Evolutionary conservation across 1,284 basidiomycete genomes (phyloP).

Genomic region (Boletus mariae): DNA sequence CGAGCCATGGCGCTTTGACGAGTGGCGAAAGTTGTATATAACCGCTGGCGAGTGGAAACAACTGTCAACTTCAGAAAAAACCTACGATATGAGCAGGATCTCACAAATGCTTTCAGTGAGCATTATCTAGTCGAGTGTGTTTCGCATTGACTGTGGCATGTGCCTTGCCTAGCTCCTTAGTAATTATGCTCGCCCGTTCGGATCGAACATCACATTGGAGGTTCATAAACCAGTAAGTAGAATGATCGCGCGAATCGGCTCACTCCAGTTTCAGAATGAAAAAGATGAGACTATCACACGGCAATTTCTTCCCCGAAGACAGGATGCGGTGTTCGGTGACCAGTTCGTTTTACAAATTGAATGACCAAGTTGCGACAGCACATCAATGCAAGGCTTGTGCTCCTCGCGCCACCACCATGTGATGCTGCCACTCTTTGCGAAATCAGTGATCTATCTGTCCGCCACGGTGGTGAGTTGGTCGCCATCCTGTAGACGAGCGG

Average conservation of each 20-base stretch:
- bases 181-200: conserved; percentile 17
- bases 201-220: conserved; percentile 11
- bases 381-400: conserved; percentile 26
- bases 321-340: conserved; percentile 29
- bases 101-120: conserved; percentile 32
- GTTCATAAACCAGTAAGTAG: conserved; percentile 14
- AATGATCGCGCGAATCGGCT: conserved; percentile 6
- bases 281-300: conserved; percentile 22
- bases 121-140: not conserved
- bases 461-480: conserved; percentile 24
- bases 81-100: conserved; percentile 31
- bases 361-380: conserved; percentile 12
- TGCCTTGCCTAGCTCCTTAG: conserved; percentile 22
- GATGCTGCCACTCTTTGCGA: conserved; percentile 29
- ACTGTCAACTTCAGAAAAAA: not conserved
- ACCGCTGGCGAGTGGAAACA: not conserved
- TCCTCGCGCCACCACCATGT: conserved; percentile 27
- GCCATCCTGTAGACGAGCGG: not conserved
- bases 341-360: conserved; percentile 30
- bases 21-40: not conserved
- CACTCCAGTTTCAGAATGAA: conserved; percentile 14
- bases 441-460: conserved; percentile 33
- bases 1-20: not conserved
- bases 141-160: conserved; percentile 1
- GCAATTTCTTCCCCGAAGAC: conserved; percentile 31